Evolutionary conservation across 1,139 yeast species (phyloP), one percentile per base, ranked within the genome.

Genomic region (Wickerhamomyces sp.): DNA sequence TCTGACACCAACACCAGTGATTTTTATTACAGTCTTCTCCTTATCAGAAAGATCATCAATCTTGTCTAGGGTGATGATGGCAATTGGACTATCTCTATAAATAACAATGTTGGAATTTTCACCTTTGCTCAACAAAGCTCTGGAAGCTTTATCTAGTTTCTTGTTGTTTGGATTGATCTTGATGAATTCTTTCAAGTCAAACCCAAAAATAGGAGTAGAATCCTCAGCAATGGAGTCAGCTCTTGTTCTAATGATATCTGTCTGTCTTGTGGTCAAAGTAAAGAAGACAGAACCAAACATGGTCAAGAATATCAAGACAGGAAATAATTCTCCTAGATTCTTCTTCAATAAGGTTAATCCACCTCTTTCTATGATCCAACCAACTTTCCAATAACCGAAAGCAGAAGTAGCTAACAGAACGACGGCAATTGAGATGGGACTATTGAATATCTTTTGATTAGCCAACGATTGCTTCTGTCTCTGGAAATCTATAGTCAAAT

Each of bases 71-170:
- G 68, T 60, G 26, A 76, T 66, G 37, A 81, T 66, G 1, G 89
- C 89, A 58, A 85, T 81, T 26, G 93, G 90, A 2, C 82, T 71
- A 27, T 75, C 78, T 58, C 90, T 75, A 64, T 84, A 84, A 13
- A 76, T 60, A 23, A 84, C 70, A 39, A 82, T 56, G 46, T 74
- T 77, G 2, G 88, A 68, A 54, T 82, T 75, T 14, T 72, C 60
- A 47, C 59, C 65, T 27, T 75, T 74, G 52, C 57, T 46, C 59
- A 59, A 42, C 64, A 68, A 49, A 47, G 60, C 50, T 50, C 64
- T 56, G 50, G 70, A 52, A 53, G 66, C 38, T 39, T 61, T 57
- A 4, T 64, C 62, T 35, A 45, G 15, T 34, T 49, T 54, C 26
- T 56, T 53, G 26, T 64, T 61, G 7, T 59, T 58, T 13, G 63